A percentile compares a stretch with the other conserved stretches of the same genome.
phyloP scores from a whole-genome alignment of 1,284 basidiomycete species.

The Thecaphora thlaspeos region DNA sequence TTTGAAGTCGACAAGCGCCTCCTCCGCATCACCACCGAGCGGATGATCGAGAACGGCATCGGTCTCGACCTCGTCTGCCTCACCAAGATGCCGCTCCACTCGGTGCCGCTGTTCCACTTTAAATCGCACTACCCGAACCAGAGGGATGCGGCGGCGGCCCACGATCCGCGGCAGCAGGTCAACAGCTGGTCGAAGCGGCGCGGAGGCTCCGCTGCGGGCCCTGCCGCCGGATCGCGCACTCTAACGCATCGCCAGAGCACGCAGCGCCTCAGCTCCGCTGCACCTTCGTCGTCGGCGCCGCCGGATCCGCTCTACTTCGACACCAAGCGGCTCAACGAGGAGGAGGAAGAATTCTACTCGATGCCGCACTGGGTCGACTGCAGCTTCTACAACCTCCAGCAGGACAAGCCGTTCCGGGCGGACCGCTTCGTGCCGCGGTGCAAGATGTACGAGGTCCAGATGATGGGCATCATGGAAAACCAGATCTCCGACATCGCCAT shows the following conservation, averaged over 20 bases:
- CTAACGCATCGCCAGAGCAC: constrained; percentile 13
- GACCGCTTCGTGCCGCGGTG: constrained; percentile 56
- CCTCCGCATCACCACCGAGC: constrained; percentile 84
- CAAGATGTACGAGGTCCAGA: constrained; percentile 57
- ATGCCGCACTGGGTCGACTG: constrained; percentile 58
- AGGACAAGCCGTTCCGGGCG: constrained; percentile 53
- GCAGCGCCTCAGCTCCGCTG: constrained; percentile 10
- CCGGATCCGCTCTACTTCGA: constrained; percentile 52
- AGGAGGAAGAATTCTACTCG: constrained; percentile 42
- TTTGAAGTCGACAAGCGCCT: constrained; percentile 89
- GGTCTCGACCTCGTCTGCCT: constrained; percentile 85
- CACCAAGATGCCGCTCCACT: constrained; percentile 88
- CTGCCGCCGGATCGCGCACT: constrained; percentile 20
- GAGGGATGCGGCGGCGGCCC: constrained; percentile 5
- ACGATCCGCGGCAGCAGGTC: constrained; percentile 12
- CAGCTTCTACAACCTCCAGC: constrained; percentile 56
- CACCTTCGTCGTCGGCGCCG: constrained; percentile 11
- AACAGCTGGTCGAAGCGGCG: constrained; percentile 12
- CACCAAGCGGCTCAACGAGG: constrained; percentile 18
- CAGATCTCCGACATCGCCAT: constrained; percentile 52
- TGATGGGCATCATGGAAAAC: constrained; percentile 56
- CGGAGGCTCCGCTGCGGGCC: constrained; percentile 12
- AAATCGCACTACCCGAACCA: constrained; percentile 34
- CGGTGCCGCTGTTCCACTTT: constrained; percentile 62
- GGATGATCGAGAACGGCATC: constrained; percentile 93